Percentiles rank a stretch among this genome's conserved stretches.
phyloP scores from a whole-genome alignment of 768 basidiomycete genomes.

The Daedalea quercina region DNA sequence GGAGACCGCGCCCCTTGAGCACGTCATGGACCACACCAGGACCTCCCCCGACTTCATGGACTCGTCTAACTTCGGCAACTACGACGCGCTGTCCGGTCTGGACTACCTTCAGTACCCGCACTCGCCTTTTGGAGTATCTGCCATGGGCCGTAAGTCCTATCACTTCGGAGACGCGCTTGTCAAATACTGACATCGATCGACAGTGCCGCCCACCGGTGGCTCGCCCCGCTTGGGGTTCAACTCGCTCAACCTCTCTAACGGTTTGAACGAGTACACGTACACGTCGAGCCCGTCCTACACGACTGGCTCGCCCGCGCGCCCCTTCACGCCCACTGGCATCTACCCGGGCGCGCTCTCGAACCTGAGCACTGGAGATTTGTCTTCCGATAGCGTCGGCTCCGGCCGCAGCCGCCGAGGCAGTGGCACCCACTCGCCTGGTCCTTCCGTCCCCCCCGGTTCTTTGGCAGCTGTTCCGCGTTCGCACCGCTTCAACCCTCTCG shows the following conservation, averaged over 20 bases:
- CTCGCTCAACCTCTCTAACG: constrained; percentile 48
- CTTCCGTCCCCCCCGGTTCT: constrained; percentile 38
- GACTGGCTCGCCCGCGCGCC: constrained; percentile 45
- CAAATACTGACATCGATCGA: background rate
- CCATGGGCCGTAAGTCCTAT: constrained; percentile 53
- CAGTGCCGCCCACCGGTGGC: constrained; percentile 33
- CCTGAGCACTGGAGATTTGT: constrained; percentile 63
- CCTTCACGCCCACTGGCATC: constrained; percentile 65
- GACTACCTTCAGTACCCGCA: constrained; percentile 70
- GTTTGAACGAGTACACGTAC: constrained; percentile 56
- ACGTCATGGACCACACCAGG: constrained; percentile 43
- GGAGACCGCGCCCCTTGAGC: constrained; percentile 41
- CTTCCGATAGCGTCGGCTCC: constrained; percentile 64
- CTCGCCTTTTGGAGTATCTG: constrained; percentile 50
- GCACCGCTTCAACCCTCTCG: constrained; percentile 74
- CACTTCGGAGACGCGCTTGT: constrained; percentile 2
- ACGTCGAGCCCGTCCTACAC: constrained; percentile 49
- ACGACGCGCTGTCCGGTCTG: constrained; percentile 38
- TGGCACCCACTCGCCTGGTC: constrained; percentile 47
- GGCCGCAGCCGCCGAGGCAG: constrained; percentile 63
- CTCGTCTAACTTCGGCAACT: constrained; percentile 30
- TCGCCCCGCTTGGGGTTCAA: constrained; percentile 62
- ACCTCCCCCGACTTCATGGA: constrained; percentile 43
- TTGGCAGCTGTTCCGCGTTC: constrained; percentile 63
- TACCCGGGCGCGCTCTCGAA: constrained; percentile 70